Evolutionary conservation across 495 filamentous ascomycete genomes (phyloP), one percentile per base, ranked within the genome.

Genomic region (Penicillium crystallinum): DNA sequence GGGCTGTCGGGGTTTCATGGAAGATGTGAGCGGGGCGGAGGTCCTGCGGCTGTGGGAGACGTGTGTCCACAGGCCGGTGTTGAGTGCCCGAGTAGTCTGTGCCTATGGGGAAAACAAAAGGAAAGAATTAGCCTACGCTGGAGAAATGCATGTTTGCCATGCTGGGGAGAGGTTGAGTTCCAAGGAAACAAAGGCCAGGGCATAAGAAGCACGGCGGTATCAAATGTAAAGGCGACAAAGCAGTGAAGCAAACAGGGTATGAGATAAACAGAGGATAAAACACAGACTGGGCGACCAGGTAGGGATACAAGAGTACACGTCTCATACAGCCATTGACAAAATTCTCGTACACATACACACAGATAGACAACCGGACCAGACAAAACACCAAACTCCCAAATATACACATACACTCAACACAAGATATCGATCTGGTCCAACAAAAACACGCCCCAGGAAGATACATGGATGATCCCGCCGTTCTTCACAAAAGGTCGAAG

Each of bases 21-120:
- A 96, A 96, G 54, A 89, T 82, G 47, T 96, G 89, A 25, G 84
- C 73, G 31, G 84, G 81, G 42, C 90, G 86, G 33, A 90, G 75
- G 52, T 91, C 85, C 22, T 65, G 57, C 30, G 64, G 49, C 40
- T 61, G 58, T 7, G 57, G 54, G 40, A 56, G 64, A 30, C 53
- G 38, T 21, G 57, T 37, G 48, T 63, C 46, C 56, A 64, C 51
- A 57, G 57, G 23, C 39, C 65, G 72, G 48, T 65, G 65, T 34
- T 60, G 42, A 50, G 53, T 59, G 49, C 53, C 68, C 51, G 69
- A 37, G 55, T 67, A 75, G 8, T 71, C 72, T 54, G 63, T 57
- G 60, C 71, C 74, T 76, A 71, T 70, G 59, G 56, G 45, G 41
- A 45, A 44, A 66, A 58, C 39, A 53, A 48, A 51, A 52, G 49